These are phyloP conservation scores for Hyphopichia fennica DNA, from an alignment of 1,139 yeast genomes.

Conservation along the genomic window DNA sequence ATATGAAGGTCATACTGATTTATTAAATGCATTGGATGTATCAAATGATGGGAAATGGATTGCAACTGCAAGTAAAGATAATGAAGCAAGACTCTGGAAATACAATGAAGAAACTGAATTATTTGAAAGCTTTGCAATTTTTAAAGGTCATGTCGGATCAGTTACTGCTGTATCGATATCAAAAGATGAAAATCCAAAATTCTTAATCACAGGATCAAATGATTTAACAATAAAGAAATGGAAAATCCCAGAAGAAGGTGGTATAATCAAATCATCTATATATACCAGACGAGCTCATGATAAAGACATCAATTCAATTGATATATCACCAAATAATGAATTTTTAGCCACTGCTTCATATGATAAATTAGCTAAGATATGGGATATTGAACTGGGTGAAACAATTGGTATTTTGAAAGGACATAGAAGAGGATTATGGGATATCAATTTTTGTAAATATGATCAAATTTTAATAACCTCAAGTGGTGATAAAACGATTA, in stretches of 20 bases:
- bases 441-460: constrained; percentile 74
- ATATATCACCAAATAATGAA: constrained; percentile 85
- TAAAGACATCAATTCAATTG: constrained; percentile 88
- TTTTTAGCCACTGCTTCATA: constrained; percentile 93
- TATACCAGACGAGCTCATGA: constrained; percentile 97
- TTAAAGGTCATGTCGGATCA: constrained; percentile 84
- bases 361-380: constrained; percentile 86
- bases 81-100: constrained; percentile 81
- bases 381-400: constrained; percentile 85
- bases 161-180: constrained; percentile 83
- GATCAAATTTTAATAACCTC: constrained; percentile 78
- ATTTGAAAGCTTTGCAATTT: constrained; percentile 59
- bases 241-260: constrained; percentile 57
- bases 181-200: constrained; percentile 61
- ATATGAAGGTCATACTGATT: constrained; percentile 80
- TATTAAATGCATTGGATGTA: constrained; percentile 77
- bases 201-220: constrained; percentile 79
- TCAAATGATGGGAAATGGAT: constrained; percentile 83
- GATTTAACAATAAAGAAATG: constrained; percentile 92
- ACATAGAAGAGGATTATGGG: constrained; percentile 95
- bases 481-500: constrained; percentile 87
- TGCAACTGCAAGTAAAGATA: constrained; percentile 92
- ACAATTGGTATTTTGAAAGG: constrained; percentile 81
- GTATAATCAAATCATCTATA: constrained; percentile 51
- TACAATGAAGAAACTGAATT: constrained; percentile 40